These are phyloP conservation scores for Sphagnurus paluster DNA, from an alignment of 1,284 basidiomycete genomes.

Conservation along the genomic window DNA sequence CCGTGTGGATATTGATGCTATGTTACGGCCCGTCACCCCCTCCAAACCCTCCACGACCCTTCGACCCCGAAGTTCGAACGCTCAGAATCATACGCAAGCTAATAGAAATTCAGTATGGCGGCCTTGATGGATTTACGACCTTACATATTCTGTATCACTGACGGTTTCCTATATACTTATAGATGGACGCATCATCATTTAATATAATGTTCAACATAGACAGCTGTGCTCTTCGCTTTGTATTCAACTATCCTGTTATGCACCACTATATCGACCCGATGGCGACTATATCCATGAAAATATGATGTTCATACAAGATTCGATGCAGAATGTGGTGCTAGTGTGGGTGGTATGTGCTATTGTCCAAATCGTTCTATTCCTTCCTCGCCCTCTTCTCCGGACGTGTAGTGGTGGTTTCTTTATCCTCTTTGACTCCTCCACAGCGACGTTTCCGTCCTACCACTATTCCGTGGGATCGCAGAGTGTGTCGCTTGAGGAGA, in stretches of 20 bases:
- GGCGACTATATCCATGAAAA: background rate
- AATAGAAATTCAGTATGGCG: conserved; percentile 43
- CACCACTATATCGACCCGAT: background rate
- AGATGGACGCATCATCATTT: conserved; percentile 2
- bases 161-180: conserved; percentile 9
- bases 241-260: conserved; percentile 3
- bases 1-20: conserved; percentile 42
- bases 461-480: conserved; percentile 47
- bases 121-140: conserved; percentile 30
- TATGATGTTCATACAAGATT: background rate
- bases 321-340: background rate
- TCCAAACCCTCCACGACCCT: conserved; percentile 32
- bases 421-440: conserved; percentile 23
- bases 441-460: conserved; percentile 19
- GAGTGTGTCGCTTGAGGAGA: conserved; percentile 60
- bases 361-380: conserved; percentile 1
- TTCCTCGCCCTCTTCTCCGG: conserved; percentile 14
- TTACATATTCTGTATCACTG: conserved; percentile 12
- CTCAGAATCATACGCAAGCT: conserved; percentile 29
- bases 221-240: conserved; percentile 8
- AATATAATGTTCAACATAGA: conserved; percentile 6
- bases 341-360: background rate
- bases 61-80: conserved; percentile 27
- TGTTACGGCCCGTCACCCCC: conserved; percentile 39
- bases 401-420: conserved; percentile 11